These are phyloP conservation scores for Clarireedia sp. DNA, from an alignment of 2,329 filamentous ascomycete genomes.

Conservation along the genomic window DNA sequence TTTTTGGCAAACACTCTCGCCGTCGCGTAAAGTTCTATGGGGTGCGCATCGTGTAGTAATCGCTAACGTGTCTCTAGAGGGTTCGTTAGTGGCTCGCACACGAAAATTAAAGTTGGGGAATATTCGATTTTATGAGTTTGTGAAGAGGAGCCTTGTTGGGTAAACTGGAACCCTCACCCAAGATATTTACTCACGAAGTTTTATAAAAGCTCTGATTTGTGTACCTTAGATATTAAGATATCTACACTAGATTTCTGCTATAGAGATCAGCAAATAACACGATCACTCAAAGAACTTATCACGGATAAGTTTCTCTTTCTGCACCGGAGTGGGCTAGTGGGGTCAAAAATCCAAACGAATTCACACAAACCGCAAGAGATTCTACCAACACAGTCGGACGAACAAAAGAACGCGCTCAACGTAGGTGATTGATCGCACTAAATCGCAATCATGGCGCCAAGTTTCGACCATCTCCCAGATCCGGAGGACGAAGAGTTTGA, in stretches of 20 bases:
- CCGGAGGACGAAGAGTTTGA: conserved; percentile 81
- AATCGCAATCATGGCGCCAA: conserved; percentile 70
- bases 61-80: conserved; percentile 10
- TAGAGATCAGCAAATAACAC: too few relatives aligned
- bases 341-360: conserved; percentile 11
- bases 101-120: conserved; percentile 11
- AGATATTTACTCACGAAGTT: not conserved
- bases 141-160: conserved; percentile 2
- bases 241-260: not conserved
- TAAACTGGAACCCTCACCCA: not conserved
- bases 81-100: conserved; percentile 10
- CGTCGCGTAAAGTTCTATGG: conserved; percentile 10
- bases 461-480: conserved; percentile 87
- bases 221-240: not conserved
- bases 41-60: conserved; percentile 9
- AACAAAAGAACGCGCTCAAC: conserved; percentile 8
- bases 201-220: not conserved
- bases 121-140: not conserved
- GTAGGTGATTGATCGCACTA: conserved; percentile 8
- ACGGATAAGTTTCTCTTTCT: not conserved
- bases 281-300: not conserved
- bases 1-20: conserved; percentile 10
- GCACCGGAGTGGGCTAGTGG: conserved; percentile 9
- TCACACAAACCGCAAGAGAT: conserved; percentile 8
- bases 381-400: conserved; percentile 2